Conservation (phyloP, 1,139 yeast genomes). For the Lodderomyces elongisporus region DNA sequence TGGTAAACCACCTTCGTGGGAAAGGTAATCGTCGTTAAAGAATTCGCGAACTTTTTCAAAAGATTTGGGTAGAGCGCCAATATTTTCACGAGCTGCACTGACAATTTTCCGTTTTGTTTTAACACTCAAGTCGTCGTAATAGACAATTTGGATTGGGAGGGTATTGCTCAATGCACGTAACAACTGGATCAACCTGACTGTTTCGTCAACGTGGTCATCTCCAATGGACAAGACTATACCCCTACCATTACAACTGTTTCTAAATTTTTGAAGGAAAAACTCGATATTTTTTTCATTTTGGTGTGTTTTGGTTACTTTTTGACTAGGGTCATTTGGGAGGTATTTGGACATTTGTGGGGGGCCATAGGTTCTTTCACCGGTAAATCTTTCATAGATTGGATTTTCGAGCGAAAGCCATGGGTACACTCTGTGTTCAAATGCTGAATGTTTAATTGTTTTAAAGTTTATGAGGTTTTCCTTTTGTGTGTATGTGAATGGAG, state of each 20-base stretch:
- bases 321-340: constrained; percentile 11
- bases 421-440: constrained; percentile 38
- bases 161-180: constrained; percentile 26
- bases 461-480: constrained; percentile 12
- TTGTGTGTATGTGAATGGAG: constrained; percentile 11
- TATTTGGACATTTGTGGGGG: constrained; percentile 33
- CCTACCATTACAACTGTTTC: constrained; percentile 22
- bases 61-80: constrained; percentile 22
- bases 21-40: constrained; percentile 23
- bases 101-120: constrained; percentile 21
- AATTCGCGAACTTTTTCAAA: constrained; percentile 16
- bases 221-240: constrained; percentile 38
- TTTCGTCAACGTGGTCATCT: constrained; percentile 25
- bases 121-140: constrained; percentile 19
- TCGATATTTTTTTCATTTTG: constrained; percentile 3
- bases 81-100: constrained; percentile 21
- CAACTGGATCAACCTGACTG: constrained; percentile 24
- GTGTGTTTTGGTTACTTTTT: constrained; percentile 8
- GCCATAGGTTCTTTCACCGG: constrained; percentile 31
- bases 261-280: constrained; percentile 22
- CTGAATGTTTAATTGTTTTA: constrained; percentile 13
- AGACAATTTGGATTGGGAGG: constrained; percentile 35
- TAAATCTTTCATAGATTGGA: constrained; percentile 45
- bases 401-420: constrained; percentile 41
- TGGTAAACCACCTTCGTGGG: constrained; percentile 26